These are phyloP conservation scores for Pythium dissimile DNA, from an alignment of 352 stramenopile species.

Conservation along the genomic window DNA sequence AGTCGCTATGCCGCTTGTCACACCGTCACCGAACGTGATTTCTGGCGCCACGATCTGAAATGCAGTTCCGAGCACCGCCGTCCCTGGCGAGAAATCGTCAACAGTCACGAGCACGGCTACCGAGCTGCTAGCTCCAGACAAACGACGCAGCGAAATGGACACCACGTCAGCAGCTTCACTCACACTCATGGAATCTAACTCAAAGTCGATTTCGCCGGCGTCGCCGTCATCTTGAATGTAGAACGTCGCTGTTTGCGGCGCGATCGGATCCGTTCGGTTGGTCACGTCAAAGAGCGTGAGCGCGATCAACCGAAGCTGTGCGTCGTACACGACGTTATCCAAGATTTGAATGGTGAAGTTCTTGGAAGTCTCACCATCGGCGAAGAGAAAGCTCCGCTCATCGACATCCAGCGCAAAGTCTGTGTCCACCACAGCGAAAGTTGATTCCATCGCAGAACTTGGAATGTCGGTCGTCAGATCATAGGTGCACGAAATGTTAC, in stretches of 20 bases:
- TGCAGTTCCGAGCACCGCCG: slow-evolving; percentile 22
- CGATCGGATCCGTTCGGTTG: slow-evolving; percentile 26
- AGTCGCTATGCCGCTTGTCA: slow-evolving; percentile 17
- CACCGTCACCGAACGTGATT: slow-evolving; percentile 37
- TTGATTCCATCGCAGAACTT: not conserved
- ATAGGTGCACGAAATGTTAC: slow-evolving; percentile 39
- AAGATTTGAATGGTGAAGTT: slow-evolving; percentile 38
- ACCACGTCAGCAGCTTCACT: slow-evolving; percentile 27
- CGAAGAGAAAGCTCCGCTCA: slow-evolving; percentile 29
- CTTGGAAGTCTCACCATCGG: slow-evolving; percentile 30
- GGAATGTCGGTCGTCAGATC: slow-evolving; percentile 16
- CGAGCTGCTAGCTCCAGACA: slow-evolving; percentile 30
- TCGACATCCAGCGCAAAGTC: slow-evolving; percentile 34
- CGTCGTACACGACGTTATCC: slow-evolving; percentile 39
- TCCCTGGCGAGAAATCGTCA: slow-evolving; percentile 5
- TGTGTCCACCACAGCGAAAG: slow-evolving; percentile 17
- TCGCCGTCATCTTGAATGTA: slow-evolving; percentile 55
- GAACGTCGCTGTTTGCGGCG: slow-evolving; percentile 18
- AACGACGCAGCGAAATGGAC: slow-evolving; percentile 28
- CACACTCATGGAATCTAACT: slow-evolving; percentile 9
- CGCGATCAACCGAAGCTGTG: slow-evolving; percentile 19
- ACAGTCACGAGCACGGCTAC: slow-evolving; percentile 26
- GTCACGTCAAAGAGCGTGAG: slow-evolving; percentile 42
- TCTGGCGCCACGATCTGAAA: slow-evolving; percentile 27
- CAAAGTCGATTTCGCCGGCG: slow-evolving; percentile 48